Base-by-base conservation (phyloP, 2,329 filamentous ascomycete species). In the Peltaster fructicola region DNA sequence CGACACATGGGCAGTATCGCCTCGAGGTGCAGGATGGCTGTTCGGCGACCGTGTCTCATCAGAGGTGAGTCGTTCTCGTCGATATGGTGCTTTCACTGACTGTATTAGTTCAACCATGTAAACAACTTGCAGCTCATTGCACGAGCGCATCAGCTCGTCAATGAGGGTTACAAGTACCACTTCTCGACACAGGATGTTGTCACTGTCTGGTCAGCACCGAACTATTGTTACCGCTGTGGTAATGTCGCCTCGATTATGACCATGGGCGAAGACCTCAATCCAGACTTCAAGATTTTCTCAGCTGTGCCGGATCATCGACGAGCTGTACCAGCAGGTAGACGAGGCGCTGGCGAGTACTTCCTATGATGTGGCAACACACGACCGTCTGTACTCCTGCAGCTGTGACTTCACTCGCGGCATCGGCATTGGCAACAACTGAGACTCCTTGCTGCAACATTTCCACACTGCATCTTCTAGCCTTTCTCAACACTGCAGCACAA, bases 211-310 rank as follows among this genome's bases (percentile, higher is more conserved):
- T 90, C 79, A 1, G 84, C 84, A 7, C 84, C 84, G 1, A 93
- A 93, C 50, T 93, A 93, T 59, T 93, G 84, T 56, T 93, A 93
- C 55, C 71, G 81, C 35, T 93, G 84, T 45, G 84, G 84, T 27
- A 95, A 95, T 43, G 84, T 77, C 32, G 72, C 72, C 11, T 72
- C 66, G 4, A 91, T 93, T 48, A 92, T 92, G 73, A 82, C 82
- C 25, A 72, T 93, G 14, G 73, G 76, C 37, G 75, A 77, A 43
- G 76, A 88, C 43, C 62, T 93, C 25, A 73, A 81, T 32, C 82
- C 85, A 15, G 80, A 78, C 43, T 98, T 98, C 58, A 88, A 75
- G 50, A 88, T 90, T 44, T 90, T 90, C 59, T 75, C 71, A 15
- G 80, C 80, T 15, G 80, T 90, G n/a, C 79, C 81, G 0, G 80